Conservation (phyloP, 2,329 filamentous ascomycete genomes). For the Zasmidium angulare region DNA sequence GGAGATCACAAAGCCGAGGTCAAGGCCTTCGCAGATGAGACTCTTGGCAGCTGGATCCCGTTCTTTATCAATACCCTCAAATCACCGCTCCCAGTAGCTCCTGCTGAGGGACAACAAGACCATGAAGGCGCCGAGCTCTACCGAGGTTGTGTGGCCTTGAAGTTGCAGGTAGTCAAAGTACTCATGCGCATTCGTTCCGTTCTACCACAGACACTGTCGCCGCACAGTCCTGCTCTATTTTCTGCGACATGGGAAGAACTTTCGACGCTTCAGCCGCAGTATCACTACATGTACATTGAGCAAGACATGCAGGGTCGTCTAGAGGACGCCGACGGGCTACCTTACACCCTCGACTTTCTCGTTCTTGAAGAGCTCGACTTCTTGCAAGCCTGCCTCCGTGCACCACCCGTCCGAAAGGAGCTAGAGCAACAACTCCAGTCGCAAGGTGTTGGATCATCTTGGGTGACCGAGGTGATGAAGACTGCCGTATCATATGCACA, state of each 20-base stretch:
- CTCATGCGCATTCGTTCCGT: constrained; percentile 84
- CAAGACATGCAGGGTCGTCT: constrained; percentile 82
- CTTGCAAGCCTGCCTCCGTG: constrained; percentile 84
- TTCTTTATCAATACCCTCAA: constrained; percentile 84
- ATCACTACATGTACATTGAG: constrained; percentile 81
- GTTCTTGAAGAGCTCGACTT: constrained; percentile 94
- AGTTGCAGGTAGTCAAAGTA: constrained; percentile 87
- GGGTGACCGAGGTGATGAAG: constrained; percentile 86
- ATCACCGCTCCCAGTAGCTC: constrained; percentile 64
- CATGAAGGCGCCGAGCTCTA: constrained; percentile 65
- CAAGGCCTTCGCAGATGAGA: constrained; percentile 84
- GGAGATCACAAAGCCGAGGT: constrained; percentile 86
- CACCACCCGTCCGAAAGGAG: constrained; percentile 83
- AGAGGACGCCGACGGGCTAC: constrained; percentile 86
- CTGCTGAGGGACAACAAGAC: constrained; percentile 61
- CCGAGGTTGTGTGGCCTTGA: constrained; percentile 80
- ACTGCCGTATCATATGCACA: constrained; percentile 82
- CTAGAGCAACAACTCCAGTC: constrained; percentile 73
- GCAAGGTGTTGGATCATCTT: constrained; percentile 64
- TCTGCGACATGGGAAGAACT: constrained; percentile 88
- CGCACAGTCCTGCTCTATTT: constrained; percentile 81
- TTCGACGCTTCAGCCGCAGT: constrained; percentile 67
- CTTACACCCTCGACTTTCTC: constrained; percentile 91
- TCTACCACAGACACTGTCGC: constrained; percentile 77
- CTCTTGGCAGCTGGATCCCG: constrained; percentile 76